phyloP scores from a whole-genome alignment of 108 stramenopile genomes.

The Mayamaea pseudoterrestris region DNA sequence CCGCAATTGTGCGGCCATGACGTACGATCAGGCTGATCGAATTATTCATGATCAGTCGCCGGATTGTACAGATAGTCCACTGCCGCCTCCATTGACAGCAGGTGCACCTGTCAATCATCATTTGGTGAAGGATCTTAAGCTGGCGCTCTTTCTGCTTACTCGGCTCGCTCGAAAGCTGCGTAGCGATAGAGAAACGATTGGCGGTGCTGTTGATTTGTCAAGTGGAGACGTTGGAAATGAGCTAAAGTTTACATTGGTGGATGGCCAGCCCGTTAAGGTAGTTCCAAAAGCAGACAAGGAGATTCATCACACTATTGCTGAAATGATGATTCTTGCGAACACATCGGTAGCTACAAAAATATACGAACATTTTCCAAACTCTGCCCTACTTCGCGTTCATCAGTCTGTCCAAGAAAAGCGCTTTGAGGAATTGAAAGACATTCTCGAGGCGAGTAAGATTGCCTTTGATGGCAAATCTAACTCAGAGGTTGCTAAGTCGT shows the following conservation, averaged over 20 bases:
- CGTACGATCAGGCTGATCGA: slow-evolving; percentile 3
- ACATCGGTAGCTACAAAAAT: slow-evolving; percentile 42
- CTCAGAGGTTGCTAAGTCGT: slow-evolving; percentile 21
- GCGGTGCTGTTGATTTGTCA: slow-evolving; percentile 45
- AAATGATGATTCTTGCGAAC: slow-evolving; percentile 80
- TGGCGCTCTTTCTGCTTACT: slow-evolving; percentile 26
- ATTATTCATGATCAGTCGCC: background rate
- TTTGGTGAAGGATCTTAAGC: slow-evolving; percentile 11
- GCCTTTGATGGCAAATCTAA: slow-evolving; percentile 35
- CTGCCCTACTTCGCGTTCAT: slow-evolving; percentile 59
- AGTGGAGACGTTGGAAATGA: slow-evolving; percentile 44
- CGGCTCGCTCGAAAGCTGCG: slow-evolving; percentile 30
- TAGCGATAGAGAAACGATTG: slow-evolving; percentile 28
- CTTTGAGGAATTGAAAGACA: slow-evolving; percentile 60
- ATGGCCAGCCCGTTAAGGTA: slow-evolving; percentile 38
- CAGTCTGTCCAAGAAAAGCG: slow-evolving; percentile 27
- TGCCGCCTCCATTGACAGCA: slow-evolving; percentile 37
- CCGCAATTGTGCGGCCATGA: slow-evolving; percentile 35
- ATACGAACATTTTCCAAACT: slow-evolving; percentile 26
- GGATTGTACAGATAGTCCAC: slow-evolving; percentile 15
- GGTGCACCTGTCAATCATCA: slow-evolving; percentile 21
- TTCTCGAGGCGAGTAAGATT: slow-evolving; percentile 47
- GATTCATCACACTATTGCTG: slow-evolving; percentile 77
- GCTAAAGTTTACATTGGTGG: slow-evolving; percentile 38
- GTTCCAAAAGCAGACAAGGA: slow-evolving; percentile 52